Conservation (phyloP, 805 yeast species). For the Metschnikowia peoriensis region DNA sequence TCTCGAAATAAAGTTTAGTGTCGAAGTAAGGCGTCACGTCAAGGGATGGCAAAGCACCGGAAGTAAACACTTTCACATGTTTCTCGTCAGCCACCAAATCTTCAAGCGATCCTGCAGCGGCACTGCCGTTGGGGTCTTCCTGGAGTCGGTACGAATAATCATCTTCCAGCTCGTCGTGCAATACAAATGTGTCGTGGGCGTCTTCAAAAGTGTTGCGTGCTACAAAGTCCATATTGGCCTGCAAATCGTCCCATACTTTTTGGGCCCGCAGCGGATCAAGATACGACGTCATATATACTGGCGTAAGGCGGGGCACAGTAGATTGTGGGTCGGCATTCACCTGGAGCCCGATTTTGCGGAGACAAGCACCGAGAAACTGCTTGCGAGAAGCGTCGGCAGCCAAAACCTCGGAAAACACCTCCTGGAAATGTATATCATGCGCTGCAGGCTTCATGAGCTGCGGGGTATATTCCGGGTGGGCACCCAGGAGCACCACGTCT, state of each 20-base stretch:
- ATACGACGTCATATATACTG: constrained; percentile 53
- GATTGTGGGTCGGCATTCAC: constrained; percentile 53
- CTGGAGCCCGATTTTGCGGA: constrained; percentile 61
- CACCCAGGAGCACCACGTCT: constrained; percentile 70
- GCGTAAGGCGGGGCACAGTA: constrained; percentile 66
- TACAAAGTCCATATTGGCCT: constrained; percentile 34
- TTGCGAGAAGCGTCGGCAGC: constrained; percentile 48
- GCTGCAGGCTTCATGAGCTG: constrained; percentile 40
- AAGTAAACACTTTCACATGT: constrained; percentile 48
- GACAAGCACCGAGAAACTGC: constrained; percentile 53
- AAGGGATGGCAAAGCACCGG: constrained; percentile 46
- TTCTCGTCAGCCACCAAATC: constrained; percentile 40
- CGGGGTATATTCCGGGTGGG: constrained; percentile 86
- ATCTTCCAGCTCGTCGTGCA: constrained; percentile 40
- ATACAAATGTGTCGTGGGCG: constrained; percentile 53
- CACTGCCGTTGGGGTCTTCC: constrained; percentile 14
- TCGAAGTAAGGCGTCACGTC: constrained; percentile 73
- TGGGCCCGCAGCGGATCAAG: constrained; percentile 30
- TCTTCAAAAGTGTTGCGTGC: constrained; percentile 43
- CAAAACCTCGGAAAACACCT: constrained; percentile 36
- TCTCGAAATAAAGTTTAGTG: constrained; percentile 51
- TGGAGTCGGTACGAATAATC: constrained; percentile 19
- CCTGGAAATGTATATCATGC: constrained; percentile 24
- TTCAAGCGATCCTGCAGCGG: constrained; percentile 6
- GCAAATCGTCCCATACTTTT: constrained; percentile 35